Base-by-base conservation (phyloP, 1,284 basidiomycete species). In the Sporisorium scitamineum region DNA sequence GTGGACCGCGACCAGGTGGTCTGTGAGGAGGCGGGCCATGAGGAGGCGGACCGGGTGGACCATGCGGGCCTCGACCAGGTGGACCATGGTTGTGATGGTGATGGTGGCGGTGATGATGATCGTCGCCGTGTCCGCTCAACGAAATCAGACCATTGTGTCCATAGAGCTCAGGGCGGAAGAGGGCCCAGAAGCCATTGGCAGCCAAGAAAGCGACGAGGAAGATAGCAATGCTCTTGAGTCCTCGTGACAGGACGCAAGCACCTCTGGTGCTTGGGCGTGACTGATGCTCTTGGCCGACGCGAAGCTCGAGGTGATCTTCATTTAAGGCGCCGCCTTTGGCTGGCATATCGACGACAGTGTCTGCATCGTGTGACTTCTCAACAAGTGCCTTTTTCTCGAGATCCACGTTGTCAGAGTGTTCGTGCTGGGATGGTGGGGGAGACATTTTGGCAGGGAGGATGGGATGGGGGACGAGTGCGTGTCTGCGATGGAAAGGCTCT, bases 181-280 rank as follows among this genome's bases (percentile, higher is more conserved):
- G 32, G 5, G 69, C 69, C 69, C 69, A 71, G 45, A 71, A 66
- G 24, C 69, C 69, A 22, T 71, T 71, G 29, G 54, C 55, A 2
- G 62, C 54, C 27, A 71, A 53, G 51, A 61, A 66, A 18, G 69
- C 69, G 18, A 71, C 32, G 1, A 71, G 54, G n/a, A 71, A 20
- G 44, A 66, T 39, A 8, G 51, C 53, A n/a, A 71, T 50, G 37
- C 54, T 44, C 29, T 61, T 65, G 26, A 71, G 45, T 2, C 62
- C 69, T 26, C 50, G 59, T 18, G 69, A 65, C 1, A 71, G 24
- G 31, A 65, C 32, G 9, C 57, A 48, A 27, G 18, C 26, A 18
- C 42, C 42, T 27, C 27, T 31, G 31, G 20, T 24, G 32, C 34
- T 29, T 22, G 20, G 6, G 41, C 34, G 48, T 24, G 37, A 53